Percentiles rank a stretch among this genome's conserved stretches.
These are phyloP conservation scores for Candida arabinofermentans DNA, from an alignment of 805 yeast genomes.

Conservation along the genomic window DNA sequence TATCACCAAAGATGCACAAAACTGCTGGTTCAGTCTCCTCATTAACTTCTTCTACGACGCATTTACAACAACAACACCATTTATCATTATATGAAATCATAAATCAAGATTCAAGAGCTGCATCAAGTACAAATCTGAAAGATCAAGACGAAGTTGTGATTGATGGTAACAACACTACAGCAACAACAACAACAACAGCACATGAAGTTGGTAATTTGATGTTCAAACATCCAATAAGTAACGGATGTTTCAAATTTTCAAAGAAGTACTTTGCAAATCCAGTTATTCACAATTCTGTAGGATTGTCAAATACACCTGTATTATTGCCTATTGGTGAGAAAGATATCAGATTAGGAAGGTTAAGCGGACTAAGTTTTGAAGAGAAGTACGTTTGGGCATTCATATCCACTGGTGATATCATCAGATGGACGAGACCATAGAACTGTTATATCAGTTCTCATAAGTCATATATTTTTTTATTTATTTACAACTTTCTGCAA, in stretches of 20 bases:
- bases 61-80: conserved; percentile 18
- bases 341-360: conserved; percentile 30
- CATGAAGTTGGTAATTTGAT: background rate
- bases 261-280: conserved; percentile 1
- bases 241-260: background rate
- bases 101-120: conserved; percentile 17
- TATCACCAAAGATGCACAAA: conserved; percentile 8
- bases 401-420: conserved; percentile 33
- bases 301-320: conserved; percentile 25
- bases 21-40: conserved; percentile 29
- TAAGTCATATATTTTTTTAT: background rate
- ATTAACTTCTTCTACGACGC: conserved; percentile 23
- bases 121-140: background rate
- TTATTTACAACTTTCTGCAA: background rate
- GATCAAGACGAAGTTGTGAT: background rate
- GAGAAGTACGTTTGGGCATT: conserved; percentile 34
- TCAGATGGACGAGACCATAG: conserved; percentile 36
- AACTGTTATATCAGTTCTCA: background rate
- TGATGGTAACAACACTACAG: too few species aligned
- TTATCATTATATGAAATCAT: conserved; percentile 26
- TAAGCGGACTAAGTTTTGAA: conserved; percentile 30
- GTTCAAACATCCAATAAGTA: conserved; percentile 4
- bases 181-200: too few species aligned
- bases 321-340: conserved; percentile 33
- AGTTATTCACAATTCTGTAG: conserved; percentile 23